Base-by-base conservation (phyloP, 2,329 filamentous ascomycete genomes). In the Microcyclospora tardicrescens region DNA sequence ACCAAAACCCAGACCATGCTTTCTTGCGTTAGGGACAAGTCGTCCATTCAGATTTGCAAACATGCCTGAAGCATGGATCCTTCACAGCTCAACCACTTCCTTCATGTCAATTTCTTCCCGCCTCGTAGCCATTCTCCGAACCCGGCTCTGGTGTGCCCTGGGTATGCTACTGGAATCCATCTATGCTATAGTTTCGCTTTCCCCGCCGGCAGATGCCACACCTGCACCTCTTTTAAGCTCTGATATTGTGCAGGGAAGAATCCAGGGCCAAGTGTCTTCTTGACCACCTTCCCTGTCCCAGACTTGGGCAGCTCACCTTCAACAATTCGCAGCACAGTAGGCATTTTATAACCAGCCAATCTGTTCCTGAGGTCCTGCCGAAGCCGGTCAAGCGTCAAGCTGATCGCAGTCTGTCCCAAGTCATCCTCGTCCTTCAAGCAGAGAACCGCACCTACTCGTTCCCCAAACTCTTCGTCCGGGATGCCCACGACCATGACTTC, bases 401-500 rank as follows among this genome's bases (percentile, higher is more conserved):
- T 34, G 28, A 34, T 46, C 37, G 40, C 34, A 31, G 44, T 47
- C 40, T 16, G 40, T 41, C 40, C 8, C 42, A 42, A 32, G 15
- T 59, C 42, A 6, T 52, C 48, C 35, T 58, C 54, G 10, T 58
- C 49, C 40, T 62, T 61, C 32, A 66, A 43, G 33, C 53, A 67
- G 11, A 74, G 51, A n/a, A 69, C 61, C 1, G 69, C 69, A n/a
- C 65, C 71, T 2, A 75, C 70, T 14, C 68, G 60, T 52, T 75
- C 68, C 2, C 70, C 69, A 53, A 66, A 73, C 54, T 73, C 69
- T 13, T 69, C 62, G 43, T 72, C 68, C 1, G 61, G 54, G n/a
- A 73, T 59, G 1, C 70, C 69, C 3, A 73, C 67, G 1, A 73
- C 66, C 46, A 68, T 69, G 4, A 66, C 68, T 52, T 73, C 71